Conservation (phyloP, 1,139 yeast genomes). For the Zygosaccharomyces pseudobailii region DNA sequence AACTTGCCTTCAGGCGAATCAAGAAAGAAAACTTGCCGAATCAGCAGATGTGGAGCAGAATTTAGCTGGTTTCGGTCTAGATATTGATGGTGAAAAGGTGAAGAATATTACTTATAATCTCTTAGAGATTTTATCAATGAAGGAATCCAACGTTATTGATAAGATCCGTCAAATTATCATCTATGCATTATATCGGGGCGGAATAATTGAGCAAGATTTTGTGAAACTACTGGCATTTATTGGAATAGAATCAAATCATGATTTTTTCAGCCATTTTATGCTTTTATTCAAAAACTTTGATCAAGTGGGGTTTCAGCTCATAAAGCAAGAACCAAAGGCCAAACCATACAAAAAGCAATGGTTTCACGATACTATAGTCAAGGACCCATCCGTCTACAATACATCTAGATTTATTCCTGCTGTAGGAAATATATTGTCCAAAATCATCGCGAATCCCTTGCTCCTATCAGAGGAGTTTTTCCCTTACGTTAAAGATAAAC, state of each 20-base stretch:
- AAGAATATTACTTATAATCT: conserved; percentile 64
- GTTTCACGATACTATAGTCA: conserved; percentile 49
- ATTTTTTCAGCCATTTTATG: conserved; percentile 43
- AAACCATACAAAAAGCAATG: conserved; percentile 42
- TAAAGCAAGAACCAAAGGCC: conserved; percentile 45
- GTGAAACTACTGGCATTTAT: conserved; percentile 66
- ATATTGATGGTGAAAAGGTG: conserved; percentile 63
- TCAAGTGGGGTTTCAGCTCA: conserved; percentile 59
- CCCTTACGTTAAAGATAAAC: conserved; percentile 76
- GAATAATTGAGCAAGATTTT: conserved; percentile 71
- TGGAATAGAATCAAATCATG: conserved; percentile 52
- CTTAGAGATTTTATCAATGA: conserved; percentile 52
- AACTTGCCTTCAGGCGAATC: conserved; percentile 50
- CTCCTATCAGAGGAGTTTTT: conserved; percentile 47
- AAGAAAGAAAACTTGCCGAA: conserved; percentile 52
- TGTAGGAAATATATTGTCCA: conserved; percentile 52
- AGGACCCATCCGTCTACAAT: conserved; percentile 63
- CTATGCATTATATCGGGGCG: conserved; percentile 81
- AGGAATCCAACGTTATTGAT: conserved; percentile 51
- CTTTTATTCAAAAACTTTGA: conserved; percentile 62
- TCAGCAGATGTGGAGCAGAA: conserved; percentile 72
- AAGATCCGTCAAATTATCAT: conserved; percentile 72
- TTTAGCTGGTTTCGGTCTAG: conserved; percentile 67
- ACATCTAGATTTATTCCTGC: conserved; percentile 79
- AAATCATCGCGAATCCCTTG: conserved; percentile 37